Evolutionary conservation across 352 stramenopile genomes (phyloP).

Genomic region (Phytophthora pini): DNA sequence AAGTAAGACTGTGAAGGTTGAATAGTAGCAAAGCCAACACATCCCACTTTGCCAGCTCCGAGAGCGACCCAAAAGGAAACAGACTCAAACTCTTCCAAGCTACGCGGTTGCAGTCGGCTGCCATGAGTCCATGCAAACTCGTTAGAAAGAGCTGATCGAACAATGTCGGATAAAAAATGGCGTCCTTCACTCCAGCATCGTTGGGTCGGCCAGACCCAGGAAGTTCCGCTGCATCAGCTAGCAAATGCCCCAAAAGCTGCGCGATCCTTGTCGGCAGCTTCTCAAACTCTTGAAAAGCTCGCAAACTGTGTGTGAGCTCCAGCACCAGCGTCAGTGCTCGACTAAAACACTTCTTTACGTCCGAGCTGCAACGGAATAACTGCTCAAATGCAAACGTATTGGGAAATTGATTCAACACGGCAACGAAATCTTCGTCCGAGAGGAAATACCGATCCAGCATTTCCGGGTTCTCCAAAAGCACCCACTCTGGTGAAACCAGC

Average conservation of each 20-base stretch:
- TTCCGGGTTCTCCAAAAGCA: conserved; percentile 85
- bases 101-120: conserved; percentile 79
- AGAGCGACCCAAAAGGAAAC: conserved; percentile 78
- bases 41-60: conserved; percentile 84
- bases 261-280: conserved; percentile 77
- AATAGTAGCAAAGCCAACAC: conserved; percentile 80
- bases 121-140: conserved; percentile 73
- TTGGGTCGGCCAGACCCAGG: conserved; percentile 42
- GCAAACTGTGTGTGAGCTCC: conserved; percentile 75
- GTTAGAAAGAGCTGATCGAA: conserved; percentile 90
- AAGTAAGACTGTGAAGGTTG: conserved; percentile 67
- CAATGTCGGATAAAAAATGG: conserved; percentile 73
- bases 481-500: conserved; percentile 74
- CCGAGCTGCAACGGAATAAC: conserved; percentile 66
- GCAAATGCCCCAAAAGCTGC: conserved; percentile 69
- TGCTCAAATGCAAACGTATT: conserved; percentile 85
- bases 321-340: conserved; percentile 75
- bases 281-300: conserved; percentile 84
- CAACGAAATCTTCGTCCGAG: conserved; percentile 87
- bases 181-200: conserved; percentile 24
- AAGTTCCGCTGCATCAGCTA: conserved; percentile 63
- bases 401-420: conserved; percentile 86
- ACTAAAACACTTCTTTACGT: conserved; percentile 85
- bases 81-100: conserved; percentile 74
- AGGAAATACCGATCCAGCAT: conserved; percentile 83